Percentiles rank a stretch among this genome's conserved stretches.
phyloP scores from a whole-genome alignment of 1,139 yeast species.

The Taiozyma sp. region DNA sequence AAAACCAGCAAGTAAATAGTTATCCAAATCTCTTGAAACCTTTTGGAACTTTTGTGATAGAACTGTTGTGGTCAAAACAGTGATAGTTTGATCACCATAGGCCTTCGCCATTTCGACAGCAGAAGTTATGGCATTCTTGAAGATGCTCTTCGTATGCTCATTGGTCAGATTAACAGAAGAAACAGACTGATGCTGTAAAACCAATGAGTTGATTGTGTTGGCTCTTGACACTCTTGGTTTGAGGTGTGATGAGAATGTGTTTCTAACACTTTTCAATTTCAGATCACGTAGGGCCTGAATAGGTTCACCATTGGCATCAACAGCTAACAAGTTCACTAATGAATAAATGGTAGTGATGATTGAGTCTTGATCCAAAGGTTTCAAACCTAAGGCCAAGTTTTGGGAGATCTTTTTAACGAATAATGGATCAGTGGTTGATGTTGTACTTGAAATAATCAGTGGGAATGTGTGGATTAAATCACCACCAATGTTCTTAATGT shows the following conservation, averaged over 20 bases:
- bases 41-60: constrained; percentile 73
- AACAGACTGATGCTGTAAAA: not conserved
- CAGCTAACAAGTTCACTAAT: constrained; percentile 66
- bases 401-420: constrained; percentile 32
- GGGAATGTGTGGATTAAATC: constrained; percentile 26
- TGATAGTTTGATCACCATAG: constrained; percentile 70
- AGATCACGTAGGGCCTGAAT: constrained; percentile 30
- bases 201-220: constrained; percentile 16
- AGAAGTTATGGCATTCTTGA: constrained; percentile 66
- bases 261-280: constrained; percentile 27
- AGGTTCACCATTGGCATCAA: constrained; percentile 41
- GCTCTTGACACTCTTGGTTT: constrained; percentile 14
- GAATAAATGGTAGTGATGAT: constrained; percentile 87
- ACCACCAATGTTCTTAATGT: constrained; percentile 27
- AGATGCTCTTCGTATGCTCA: constrained; percentile 23
- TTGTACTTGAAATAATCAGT: constrained; percentile 32
- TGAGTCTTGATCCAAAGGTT: constrained; percentile 59
- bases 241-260: constrained; percentile 10
- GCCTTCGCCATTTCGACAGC: constrained; percentile 66
- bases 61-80: constrained; percentile 79
- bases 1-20: constrained; percentile 44
- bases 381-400: constrained; percentile 39
- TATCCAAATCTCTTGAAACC: constrained; percentile 34
- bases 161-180: constrained; percentile 3
- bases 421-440: constrained; percentile 33